phyloP scores from a whole-genome alignment of 768 basidiomycete genomes.

The Nidularia sp. region DNA sequence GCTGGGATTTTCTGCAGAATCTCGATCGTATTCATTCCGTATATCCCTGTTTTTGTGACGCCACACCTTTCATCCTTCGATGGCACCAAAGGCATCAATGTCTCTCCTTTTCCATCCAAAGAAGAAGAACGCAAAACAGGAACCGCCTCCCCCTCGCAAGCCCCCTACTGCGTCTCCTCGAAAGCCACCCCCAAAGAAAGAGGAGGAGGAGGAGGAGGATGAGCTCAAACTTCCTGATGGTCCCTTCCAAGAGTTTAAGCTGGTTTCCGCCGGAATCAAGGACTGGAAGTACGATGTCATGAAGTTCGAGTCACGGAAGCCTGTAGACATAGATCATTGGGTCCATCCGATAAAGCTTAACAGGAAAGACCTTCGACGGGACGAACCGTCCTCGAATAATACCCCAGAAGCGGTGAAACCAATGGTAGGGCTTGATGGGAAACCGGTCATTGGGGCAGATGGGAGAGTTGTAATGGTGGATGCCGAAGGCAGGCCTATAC shows the following conservation, averaged over 20 bases:
- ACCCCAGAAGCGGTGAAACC: conserved; percentile 56
- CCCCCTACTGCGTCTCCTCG: conserved; percentile 33
- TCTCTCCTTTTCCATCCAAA: conserved; percentile 66
- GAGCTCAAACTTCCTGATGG: conserved; percentile 61
- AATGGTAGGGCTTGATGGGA: conserved; percentile 81
- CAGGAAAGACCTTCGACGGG: conserved; percentile 72
- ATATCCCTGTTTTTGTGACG: conserved; percentile 1
- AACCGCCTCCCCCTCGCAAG: conserved; percentile 33
- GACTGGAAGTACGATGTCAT: conserved; percentile 92
- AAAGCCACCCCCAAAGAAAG: conserved; percentile 30
- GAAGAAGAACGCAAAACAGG: conserved; percentile 42
- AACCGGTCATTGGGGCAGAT: conserved; percentile 75
- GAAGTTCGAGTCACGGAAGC: conserved; percentile 80
- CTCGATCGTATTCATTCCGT: background rate
- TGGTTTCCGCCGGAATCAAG: conserved; percentile 76
- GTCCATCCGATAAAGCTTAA: conserved; percentile 78
- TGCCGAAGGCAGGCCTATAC: conserved; percentile 70
- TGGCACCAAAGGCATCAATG: conserved; percentile 39
- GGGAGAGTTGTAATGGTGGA: conserved; percentile 81
- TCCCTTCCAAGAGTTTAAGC: conserved; percentile 69
- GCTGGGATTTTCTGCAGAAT: background rate
- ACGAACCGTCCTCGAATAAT: conserved; percentile 27
- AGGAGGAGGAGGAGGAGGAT: conserved; percentile 37
- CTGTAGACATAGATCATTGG: conserved; percentile 69
- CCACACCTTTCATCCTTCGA: too few species aligned